Evolutionary conservation across 176 grass and related monocot species (phyloP).

Genomic region (Carex kokanica): DNA sequence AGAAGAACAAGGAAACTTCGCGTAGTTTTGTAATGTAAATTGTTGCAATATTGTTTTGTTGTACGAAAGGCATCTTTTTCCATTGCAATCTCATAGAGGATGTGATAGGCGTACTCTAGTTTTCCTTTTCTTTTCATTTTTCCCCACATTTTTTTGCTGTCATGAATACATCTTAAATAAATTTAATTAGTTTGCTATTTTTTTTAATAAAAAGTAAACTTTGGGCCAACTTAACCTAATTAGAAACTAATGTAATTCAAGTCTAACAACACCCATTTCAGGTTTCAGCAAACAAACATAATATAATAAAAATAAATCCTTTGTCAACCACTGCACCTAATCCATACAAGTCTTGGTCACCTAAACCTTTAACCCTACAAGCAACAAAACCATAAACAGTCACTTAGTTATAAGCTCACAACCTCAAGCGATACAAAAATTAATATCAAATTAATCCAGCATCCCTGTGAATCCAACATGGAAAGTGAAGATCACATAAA

Average conservation of each 20-base stretch:
- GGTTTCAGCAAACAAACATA: neutral
- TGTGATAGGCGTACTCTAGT: neutral
- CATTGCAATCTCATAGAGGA: neutral
- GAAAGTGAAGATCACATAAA: neutral
- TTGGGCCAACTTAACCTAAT: neutral
- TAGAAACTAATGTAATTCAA: neutral
- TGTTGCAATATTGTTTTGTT: neutral
- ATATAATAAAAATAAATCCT: neutral
- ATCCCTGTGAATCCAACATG: slow-evolving; percentile 27
- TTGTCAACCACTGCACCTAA: slow-evolving; percentile 17
- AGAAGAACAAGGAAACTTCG: neutral
- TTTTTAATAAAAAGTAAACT: neutral
- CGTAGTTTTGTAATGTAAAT: neutral
- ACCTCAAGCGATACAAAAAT: neutral
- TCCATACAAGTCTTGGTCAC: slow-evolving; percentile 1
- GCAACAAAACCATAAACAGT: neutral
- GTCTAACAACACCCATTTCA: neutral
- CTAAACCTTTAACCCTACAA: neutral
- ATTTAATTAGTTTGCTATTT: neutral
- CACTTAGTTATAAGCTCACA: neutral
- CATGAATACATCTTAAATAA: neutral
- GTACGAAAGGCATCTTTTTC: neutral
- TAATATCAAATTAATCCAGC: neutral
- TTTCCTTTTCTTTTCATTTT: neutral
- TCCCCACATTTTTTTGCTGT: neutral